A percentile compares a stretch with the other conserved stretches of the same genome.
phyloP scores from a whole-genome alignment of 768 basidiomycete species.

The Lentinula aciculospora region DNA sequence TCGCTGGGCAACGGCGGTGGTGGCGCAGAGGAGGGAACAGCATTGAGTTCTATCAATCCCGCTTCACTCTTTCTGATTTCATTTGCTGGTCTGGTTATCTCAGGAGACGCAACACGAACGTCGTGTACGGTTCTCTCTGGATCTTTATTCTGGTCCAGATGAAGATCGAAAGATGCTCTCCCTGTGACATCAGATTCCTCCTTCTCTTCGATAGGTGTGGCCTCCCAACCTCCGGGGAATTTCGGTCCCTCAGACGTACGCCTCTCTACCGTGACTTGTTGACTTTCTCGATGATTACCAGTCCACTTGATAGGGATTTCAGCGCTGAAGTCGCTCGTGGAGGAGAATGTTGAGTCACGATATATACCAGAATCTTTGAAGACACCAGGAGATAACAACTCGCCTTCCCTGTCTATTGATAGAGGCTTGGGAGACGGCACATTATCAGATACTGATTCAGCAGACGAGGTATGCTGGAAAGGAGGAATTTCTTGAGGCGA shows the following conservation, averaged over 20 bases:
- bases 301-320: slow-evolving; percentile 63
- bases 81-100: slow-evolving; percentile 31
- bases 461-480: neutral
- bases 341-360: slow-evolving; percentile 62
- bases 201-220: slow-evolving; percentile 47
- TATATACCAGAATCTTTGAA: slow-evolving; percentile 49
- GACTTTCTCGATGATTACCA: slow-evolving; percentile 23
- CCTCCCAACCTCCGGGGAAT: slow-evolving; percentile 53
- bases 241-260: slow-evolving; percentile 24
- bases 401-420: neutral
- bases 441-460: neutral
- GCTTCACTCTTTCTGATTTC: slow-evolving; percentile 57
- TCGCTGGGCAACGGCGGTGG: slow-evolving; percentile 2
- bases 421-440: neutral
- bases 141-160: slow-evolving; percentile 19
- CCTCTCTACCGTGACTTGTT: slow-evolving; percentile 10
- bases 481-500: neutral
- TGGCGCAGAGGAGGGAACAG: neutral
- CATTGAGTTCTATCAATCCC: slow-evolving; percentile 29
- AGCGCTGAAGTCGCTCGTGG: slow-evolving; percentile 34
- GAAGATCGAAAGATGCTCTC: slow-evolving; percentile 11
- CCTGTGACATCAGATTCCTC: neutral
- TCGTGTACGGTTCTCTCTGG: slow-evolving; percentile 40
- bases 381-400: neutral
- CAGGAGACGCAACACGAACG: slow-evolving; percentile 50